phyloP scores from a whole-genome alignment of 2,329 filamentous ascomycete genomes.

The Fusarium cicatricum region DNA sequence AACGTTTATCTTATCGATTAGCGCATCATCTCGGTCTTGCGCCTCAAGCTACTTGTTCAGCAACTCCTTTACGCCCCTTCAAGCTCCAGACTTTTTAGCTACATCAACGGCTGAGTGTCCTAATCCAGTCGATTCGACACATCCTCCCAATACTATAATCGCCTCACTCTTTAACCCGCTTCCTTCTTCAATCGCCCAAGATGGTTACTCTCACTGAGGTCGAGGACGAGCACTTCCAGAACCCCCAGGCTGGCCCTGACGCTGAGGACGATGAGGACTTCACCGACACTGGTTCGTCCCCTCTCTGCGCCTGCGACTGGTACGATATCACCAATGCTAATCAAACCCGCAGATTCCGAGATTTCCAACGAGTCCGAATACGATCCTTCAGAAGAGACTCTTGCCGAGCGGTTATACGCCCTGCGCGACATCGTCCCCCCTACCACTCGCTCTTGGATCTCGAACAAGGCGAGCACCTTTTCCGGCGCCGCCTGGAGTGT shows the following conservation, averaged over 20 bases:
- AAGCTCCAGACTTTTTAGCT: constrained; percentile 4
- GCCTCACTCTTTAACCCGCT: constrained; percentile 1
- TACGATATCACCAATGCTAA: constrained; percentile 8
- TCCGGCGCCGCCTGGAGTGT: constrained; percentile 58
- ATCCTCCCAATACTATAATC: constrained; percentile 13
- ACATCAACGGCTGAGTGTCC: not conserved
- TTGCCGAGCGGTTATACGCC: constrained; percentile 75
- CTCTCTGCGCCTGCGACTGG: constrained; percentile 5
- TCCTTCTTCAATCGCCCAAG: constrained; percentile 48
- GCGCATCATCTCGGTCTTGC: not conserved
- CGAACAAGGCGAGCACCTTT: constrained; percentile 67
- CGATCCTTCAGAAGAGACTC: constrained; percentile 64
- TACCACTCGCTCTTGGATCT: constrained; percentile 73
- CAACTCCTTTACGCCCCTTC: constrained; percentile 1
- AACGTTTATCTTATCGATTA: not conserved
- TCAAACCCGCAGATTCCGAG: constrained; percentile 72
- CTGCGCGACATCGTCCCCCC: constrained; percentile 81
- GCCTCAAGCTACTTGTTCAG: not conserved
- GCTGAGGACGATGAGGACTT: constrained; percentile 93
- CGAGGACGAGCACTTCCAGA: constrained; percentile 92
- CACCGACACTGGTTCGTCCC: constrained; percentile 83
- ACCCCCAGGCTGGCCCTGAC: constrained; percentile 72
- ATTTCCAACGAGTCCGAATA: constrained; percentile 83
- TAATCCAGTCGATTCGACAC: constrained; percentile 8
- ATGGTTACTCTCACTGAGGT: constrained; percentile 99